Conservation (phyloP, 228 moss, liverwort and hornwort species). For the Sphagnum magellanicum region DNA sequence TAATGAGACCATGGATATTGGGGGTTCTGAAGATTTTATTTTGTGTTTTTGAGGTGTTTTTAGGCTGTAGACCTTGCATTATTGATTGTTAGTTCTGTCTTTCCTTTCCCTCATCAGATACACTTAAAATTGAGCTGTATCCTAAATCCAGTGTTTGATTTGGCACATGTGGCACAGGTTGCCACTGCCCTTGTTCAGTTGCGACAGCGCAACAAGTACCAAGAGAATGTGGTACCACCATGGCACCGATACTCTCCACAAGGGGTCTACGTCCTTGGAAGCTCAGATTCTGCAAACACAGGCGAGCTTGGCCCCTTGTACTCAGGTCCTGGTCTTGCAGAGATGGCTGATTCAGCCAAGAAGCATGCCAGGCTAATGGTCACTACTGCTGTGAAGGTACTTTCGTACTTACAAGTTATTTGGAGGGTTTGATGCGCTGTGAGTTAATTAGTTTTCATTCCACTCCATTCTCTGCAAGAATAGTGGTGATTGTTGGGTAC, state of each 20-base stretch:
- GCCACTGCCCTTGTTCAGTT: slow-evolving; percentile 69
- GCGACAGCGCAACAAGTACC: slow-evolving; percentile 71
- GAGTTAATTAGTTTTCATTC: neutral
- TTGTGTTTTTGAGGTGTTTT: too few relatives aligned
- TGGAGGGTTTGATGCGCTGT: neutral
- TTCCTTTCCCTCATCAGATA: neutral
- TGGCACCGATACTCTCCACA: slow-evolving; percentile 67
- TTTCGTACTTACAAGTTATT: too few relatives aligned
- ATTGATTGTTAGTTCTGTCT: neutral
- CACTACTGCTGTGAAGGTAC: slow-evolving; percentile 79
- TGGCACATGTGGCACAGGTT: slow-evolving; percentile 48
- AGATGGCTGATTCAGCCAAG: slow-evolving; percentile 61
- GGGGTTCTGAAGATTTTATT: too few relatives aligned
- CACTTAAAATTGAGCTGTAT: neutral
- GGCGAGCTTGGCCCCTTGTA: slow-evolving; percentile 50
- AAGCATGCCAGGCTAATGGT: slow-evolving; percentile 81
- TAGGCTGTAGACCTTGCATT: too few relatives aligned
- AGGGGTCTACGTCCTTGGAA: slow-evolving; percentile 17
- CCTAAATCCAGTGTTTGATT: too few relatives aligned
- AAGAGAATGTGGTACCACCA: slow-evolving; percentile 57
- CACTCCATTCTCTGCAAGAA: neutral
- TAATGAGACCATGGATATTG: too few relatives aligned
- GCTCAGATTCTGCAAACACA: slow-evolving; percentile 42
- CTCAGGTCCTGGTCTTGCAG: slow-evolving; percentile 41
- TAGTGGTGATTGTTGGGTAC: neutral